Evolutionary conservation across 1,284 basidiomycete genomes (phyloP), one percentile per base, ranked within the genome.

Genomic region (Boletus semigastroideus): DNA sequence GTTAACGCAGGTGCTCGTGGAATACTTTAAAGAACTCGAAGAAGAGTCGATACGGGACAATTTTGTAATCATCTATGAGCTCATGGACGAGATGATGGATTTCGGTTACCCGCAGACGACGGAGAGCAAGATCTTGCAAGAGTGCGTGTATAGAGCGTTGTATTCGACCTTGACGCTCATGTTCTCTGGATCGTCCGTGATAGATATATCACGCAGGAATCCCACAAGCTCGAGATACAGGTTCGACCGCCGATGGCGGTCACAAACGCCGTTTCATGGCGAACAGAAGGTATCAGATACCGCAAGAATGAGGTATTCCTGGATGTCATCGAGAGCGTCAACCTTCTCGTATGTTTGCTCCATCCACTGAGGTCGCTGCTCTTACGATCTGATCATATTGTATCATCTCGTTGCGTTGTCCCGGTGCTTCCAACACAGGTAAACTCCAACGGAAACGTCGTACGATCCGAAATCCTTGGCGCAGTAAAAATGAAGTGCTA

Each of bases 401-500:
- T 27, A 19, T 13, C 27, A 10, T 39, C 13, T 14, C 17, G 14
- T 25, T 16, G 28, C 16, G 10, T 37, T 22, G 9, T 9, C 12
- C 5, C 19, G n/a, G 16, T 41, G 16, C 6, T n/a, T 49, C n/a
- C 14, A 5, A 33, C n/a, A 10, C 58, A 94, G 92, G 94, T 98
- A 45, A 99, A 98, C 66, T 90, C 96, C 4, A 92, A 92, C 59
- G 97, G 97, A 38, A 97, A 96, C 63, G 97, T 99, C 37, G 93
- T 99, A 14, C 86, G 97, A 43, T 96, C 93, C 40, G 97, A 99
- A 74, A 99, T 99, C 61, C 75, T 99, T 3, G 97, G 97, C 10
- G 93, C 95, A 0, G 82, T 99, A 67, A 98, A 99, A 80, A 98
- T 99, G 96, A 99, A 99, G 74, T 99, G 96, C 70, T 99, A 98